Conservation (phyloP, 208 protist genomes). For the Leishmania arabica region DNA sequence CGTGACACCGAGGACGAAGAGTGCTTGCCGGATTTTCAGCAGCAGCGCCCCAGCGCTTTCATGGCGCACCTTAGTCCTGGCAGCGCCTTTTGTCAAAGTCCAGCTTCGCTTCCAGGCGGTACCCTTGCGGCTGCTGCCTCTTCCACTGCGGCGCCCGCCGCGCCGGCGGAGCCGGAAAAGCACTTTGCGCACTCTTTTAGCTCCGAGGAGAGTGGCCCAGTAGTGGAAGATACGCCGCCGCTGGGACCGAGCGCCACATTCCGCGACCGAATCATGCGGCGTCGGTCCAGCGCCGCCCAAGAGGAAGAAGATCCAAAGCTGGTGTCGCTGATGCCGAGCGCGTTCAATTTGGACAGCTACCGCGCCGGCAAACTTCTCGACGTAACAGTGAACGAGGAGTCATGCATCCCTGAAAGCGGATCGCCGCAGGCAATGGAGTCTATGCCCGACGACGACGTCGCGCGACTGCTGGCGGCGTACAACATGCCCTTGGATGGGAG, state of each 20-base stretch:
- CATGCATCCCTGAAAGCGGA: neutral
- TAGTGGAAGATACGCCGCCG: constrained; percentile 33
- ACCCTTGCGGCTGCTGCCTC: neutral
- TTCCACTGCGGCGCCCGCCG: neutral
- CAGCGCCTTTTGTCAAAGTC: constrained; percentile 14
- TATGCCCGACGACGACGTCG: neutral
- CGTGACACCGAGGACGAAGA: constrained; percentile 11
- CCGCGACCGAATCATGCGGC: constrained; percentile 22
- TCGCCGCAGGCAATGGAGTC: constrained; percentile 6
- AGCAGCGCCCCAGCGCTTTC: neutral
- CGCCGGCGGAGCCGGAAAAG: neutral
- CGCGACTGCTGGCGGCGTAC: constrained; percentile 3
- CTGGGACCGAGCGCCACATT: constrained; percentile 16
- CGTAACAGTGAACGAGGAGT: constrained; percentile 11
- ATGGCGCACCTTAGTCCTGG: constrained; percentile 17
- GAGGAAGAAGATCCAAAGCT: constrained; percentile 8
- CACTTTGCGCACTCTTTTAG: constrained; percentile 8
- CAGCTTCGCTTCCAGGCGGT: neutral
- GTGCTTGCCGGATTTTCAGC: neutral
- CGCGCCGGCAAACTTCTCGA: neutral
- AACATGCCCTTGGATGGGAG: constrained; percentile 6
- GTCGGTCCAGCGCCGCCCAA: constrained; percentile 3
- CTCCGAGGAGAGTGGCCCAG: constrained; percentile 33
- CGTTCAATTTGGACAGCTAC: constrained; percentile 13
- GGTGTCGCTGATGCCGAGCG: constrained; percentile 14